phyloP scores from a whole-genome alignment of 257 asterid genomes.

The Solanum paucissectum region DNA sequence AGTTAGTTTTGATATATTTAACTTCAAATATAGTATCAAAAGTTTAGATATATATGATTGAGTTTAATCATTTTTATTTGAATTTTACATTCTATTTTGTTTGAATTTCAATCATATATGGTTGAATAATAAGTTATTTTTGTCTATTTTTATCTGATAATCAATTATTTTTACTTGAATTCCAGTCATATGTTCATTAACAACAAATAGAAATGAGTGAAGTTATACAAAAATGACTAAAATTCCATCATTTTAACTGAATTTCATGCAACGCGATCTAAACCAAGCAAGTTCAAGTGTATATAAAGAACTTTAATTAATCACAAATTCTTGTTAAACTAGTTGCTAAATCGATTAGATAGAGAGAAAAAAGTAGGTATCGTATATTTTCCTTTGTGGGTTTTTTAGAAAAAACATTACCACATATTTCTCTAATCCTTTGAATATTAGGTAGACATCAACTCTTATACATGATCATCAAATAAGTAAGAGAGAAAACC shows the following conservation, averaged over 20 bases:
- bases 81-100: not conserved
- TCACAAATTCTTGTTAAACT: not conserved
- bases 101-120: not conserved
- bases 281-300: not conserved
- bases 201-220: not conserved
- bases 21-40: not conserved
- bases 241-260: not conserved
- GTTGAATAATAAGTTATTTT: not conserved
- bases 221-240: not conserved
- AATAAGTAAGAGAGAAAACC: not conserved
- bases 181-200: not conserved
- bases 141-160: not conserved
- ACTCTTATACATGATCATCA: not conserved
- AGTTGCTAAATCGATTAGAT: not conserved
- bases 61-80: not conserved
- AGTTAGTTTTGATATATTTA: not conserved
- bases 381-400: too few species aligned
- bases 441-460: not conserved
- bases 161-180: not conserved
- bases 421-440: not conserved
- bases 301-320: not conserved
- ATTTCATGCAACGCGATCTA: not conserved
- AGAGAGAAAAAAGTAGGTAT: not conserved
- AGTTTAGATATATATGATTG: not conserved
- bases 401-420: too few species aligned